phyloP scores from a whole-genome alignment of 257 asterid genomes.

The Craterostigma plantagineum region DNA sequence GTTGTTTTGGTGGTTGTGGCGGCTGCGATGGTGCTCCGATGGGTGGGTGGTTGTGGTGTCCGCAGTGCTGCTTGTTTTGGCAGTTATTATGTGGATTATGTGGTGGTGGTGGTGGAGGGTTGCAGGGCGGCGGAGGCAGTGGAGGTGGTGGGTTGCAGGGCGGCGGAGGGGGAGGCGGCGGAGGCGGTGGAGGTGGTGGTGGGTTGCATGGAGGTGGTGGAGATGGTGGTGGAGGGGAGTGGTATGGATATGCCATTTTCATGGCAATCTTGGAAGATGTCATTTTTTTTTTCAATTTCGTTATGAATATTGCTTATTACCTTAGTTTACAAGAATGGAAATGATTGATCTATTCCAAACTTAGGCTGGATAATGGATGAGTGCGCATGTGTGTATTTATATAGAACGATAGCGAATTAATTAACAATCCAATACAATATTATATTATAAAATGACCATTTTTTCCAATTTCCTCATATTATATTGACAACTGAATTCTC shows the following conservation, averaged over 20 bases:
- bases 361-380: no score
- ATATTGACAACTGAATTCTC: no score
- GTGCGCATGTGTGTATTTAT: no score
- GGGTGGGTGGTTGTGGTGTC: slow-evolving; percentile 16
- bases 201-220: neutral
- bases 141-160: slow-evolving; percentile 9
- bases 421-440: no score
- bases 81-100: slow-evolving; percentile 10
- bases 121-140: slow-evolving; percentile 9
- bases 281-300: slow-evolving; percentile 8
- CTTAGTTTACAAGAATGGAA: no score
- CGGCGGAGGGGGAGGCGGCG: slow-evolving; percentile 8
- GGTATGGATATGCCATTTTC: slow-evolving; percentile 10
- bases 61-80: slow-evolving; percentile 18
- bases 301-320: no score
- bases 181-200: slow-evolving; percentile 7
- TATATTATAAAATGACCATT: no score
- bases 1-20: no score
- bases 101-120: slow-evolving; percentile 8
- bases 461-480: no score
- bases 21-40: neutral
- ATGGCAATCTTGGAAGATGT: slow-evolving; percentile 18
- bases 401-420: no score
- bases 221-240: slow-evolving; percentile 26
- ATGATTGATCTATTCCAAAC: no score